Evolutionary conservation across 139 green algal species (phyloP).

Genomic region (Micromonas commoda): DNA sequence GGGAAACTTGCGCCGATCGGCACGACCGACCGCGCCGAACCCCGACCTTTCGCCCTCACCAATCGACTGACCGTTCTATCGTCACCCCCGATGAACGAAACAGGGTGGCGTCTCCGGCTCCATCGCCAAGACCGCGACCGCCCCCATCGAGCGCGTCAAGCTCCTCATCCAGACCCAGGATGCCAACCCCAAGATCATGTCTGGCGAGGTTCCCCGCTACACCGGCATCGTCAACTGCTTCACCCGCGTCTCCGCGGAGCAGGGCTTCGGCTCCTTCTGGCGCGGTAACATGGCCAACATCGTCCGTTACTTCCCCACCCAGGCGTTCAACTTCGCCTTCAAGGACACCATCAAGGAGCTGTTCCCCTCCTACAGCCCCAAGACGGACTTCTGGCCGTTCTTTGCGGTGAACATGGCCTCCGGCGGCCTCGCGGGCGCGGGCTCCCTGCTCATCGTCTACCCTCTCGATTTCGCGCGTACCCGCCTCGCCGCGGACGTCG

Average conservation of each 20-base stretch:
- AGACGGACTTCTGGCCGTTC: constrained; percentile 70
- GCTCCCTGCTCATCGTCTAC: constrained; percentile 95
- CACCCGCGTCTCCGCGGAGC: constrained; percentile 68
- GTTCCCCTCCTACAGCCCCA: constrained; percentile 85
- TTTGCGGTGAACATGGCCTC: constrained; percentile 96
- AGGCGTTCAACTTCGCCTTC: constrained; percentile 99
- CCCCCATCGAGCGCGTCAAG: constrained; percentile 96
- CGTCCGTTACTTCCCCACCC: constrained; percentile 85
- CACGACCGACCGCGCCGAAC: too few species aligned
- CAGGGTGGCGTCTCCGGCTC: constrained; percentile 32
- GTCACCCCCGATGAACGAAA: too few species aligned
- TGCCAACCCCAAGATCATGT: constrained; percentile 57
- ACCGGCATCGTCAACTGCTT: constrained; percentile 85
- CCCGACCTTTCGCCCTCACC: too few species aligned
- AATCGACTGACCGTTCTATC: too few species aligned
- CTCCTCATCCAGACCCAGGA: constrained; percentile 82
- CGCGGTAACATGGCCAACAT: constrained; percentile 96
- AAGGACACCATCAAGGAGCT: constrained; percentile 99
- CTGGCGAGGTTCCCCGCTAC: constrained; percentile 64
- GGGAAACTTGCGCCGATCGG: too few species aligned
- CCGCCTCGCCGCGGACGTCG: constrained; percentile 90
- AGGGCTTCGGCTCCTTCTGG: constrained; percentile 89
- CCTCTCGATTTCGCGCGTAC: constrained; percentile 98
- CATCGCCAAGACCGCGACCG: constrained; percentile 73
- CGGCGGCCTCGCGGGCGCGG: constrained; percentile 75